Evolutionary conservation across 495 filamentous ascomycete species (phyloP).

Genomic region (Hamigera avellanea): DNA sequence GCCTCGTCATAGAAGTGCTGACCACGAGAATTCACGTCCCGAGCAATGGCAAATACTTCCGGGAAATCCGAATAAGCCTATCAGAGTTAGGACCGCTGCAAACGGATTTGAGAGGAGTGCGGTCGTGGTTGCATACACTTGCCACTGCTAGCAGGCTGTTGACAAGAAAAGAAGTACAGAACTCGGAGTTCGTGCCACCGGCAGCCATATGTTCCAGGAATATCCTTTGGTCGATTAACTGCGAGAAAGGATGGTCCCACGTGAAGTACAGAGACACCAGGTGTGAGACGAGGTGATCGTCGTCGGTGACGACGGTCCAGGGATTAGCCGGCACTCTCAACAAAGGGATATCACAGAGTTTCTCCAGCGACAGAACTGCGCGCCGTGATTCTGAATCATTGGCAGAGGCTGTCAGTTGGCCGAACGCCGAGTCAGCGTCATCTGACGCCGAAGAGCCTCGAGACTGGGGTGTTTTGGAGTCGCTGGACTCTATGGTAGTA

Average conservation of each 20-base stretch:
- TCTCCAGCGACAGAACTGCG: constrained; percentile 17
- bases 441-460: not conserved
- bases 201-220: constrained; percentile 23
- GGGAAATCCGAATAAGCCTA: constrained; percentile 37
- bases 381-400: constrained; percentile 14
- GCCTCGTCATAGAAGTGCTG: constrained; percentile 23
- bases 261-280: constrained; percentile 19
- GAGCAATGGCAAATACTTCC: constrained; percentile 25
- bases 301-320: constrained; percentile 14
- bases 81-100: constrained; percentile 2
- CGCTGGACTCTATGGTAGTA: constrained; percentile 8
- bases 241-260: constrained; percentile 29
- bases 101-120: not conserved
- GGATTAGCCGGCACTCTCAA: constrained; percentile 20
- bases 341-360: constrained; percentile 24
- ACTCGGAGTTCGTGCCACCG: constrained; percentile 13
- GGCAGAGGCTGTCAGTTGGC: constrained; percentile 1
- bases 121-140: constrained; percentile 17
- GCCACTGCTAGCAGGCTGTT: constrained; percentile 30
- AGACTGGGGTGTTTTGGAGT: constrained; percentile 4
- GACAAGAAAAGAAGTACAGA: constrained; percentile 26
- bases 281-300: constrained; percentile 15
- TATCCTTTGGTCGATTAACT: constrained; percentile 22
- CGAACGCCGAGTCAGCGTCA: too few species aligned
- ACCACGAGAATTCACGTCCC: constrained; percentile 19